phyloP scores from a whole-genome alignment of 805 yeast genomes.

The Sugiyamaella americana region DNA sequence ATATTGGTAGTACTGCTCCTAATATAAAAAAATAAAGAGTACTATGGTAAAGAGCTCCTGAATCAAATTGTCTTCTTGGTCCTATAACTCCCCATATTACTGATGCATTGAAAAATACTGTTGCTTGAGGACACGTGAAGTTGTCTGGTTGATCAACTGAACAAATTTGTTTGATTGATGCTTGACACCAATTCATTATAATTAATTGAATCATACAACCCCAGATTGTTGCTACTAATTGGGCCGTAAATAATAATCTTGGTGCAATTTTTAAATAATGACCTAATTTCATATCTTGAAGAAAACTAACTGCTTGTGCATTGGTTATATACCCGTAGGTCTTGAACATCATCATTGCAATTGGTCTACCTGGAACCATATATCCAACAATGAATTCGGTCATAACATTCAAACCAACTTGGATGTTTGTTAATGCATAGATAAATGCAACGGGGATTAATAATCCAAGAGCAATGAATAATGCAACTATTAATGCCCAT shows the following conservation, averaged over 20 bases:
- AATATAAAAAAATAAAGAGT: conserved; percentile 54
- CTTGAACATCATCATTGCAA: conserved; percentile 59
- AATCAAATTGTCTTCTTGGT: conserved; percentile 49
- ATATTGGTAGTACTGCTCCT: conserved; percentile 45
- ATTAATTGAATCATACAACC: conserved; percentile 40
- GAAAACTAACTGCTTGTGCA: conserved; percentile 47
- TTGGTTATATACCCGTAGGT: conserved; percentile 52
- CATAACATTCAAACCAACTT: conserved; percentile 54
- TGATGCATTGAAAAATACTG: conserved; percentile 48
- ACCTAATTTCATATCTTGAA: conserved; percentile 54
- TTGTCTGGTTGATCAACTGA: conserved; percentile 36
- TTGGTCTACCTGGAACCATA: conserved; percentile 54
- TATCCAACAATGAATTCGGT: conserved; percentile 63
- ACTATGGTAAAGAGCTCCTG: conserved; percentile 45
- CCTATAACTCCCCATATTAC: conserved; percentile 64
- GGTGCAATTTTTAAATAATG: conserved; percentile 65
- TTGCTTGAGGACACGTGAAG: conserved; percentile 44
- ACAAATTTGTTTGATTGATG: conserved; percentile 40
- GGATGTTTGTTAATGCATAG: conserved; percentile 55
- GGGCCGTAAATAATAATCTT: conserved; percentile 49
- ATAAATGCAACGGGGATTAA: conserved; percentile 58
- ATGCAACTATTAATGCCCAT: conserved; percentile 55
- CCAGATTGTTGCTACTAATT: conserved; percentile 41
- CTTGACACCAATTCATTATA: conserved; percentile 40
- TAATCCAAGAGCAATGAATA: conserved; percentile 46